These are phyloP conservation scores for Fraxinus cuspidata DNA, from an alignment of 257 asterid species.

Conservation along the genomic window DNA sequence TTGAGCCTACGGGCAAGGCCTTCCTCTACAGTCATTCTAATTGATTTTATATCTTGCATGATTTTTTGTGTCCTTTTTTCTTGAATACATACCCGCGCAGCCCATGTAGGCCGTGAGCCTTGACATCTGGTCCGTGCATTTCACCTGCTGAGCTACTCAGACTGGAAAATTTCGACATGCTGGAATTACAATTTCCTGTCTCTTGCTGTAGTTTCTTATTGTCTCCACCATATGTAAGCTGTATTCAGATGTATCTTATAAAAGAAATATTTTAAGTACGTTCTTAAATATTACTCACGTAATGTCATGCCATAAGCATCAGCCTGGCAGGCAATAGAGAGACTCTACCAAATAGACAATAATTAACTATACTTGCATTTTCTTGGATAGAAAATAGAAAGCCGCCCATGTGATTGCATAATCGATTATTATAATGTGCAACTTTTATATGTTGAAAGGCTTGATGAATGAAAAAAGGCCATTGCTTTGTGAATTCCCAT, in stretches of 20 bases:
- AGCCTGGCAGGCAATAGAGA: background rate
- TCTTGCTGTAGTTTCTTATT: background rate
- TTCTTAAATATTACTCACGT: background rate
- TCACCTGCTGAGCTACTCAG: background rate
- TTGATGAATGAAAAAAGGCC: background rate
- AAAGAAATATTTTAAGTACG: background rate
- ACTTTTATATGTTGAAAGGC: background rate
- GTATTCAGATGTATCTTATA: background rate
- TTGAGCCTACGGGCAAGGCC: too few species aligned
- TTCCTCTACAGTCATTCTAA: too few species aligned
- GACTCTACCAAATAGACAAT: too few species aligned
- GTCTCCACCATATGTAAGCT: background rate
- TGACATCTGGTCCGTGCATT: background rate
- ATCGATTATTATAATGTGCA: too few species aligned
- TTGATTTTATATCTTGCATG: too few species aligned
- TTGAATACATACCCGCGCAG: too few species aligned
- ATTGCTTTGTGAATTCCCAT: background rate
- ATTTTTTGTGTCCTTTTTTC: too few species aligned
- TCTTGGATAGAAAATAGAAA: background rate
- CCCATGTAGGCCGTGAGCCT: background rate
- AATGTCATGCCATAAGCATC: background rate
- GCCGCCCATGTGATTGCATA: background rate
- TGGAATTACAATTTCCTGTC: background rate
- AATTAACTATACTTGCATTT: background rate
- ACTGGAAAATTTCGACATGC: background rate